Conservation (phyloP, 495 filamentous ascomycete species). For the Trichoderma virens region DNA sequence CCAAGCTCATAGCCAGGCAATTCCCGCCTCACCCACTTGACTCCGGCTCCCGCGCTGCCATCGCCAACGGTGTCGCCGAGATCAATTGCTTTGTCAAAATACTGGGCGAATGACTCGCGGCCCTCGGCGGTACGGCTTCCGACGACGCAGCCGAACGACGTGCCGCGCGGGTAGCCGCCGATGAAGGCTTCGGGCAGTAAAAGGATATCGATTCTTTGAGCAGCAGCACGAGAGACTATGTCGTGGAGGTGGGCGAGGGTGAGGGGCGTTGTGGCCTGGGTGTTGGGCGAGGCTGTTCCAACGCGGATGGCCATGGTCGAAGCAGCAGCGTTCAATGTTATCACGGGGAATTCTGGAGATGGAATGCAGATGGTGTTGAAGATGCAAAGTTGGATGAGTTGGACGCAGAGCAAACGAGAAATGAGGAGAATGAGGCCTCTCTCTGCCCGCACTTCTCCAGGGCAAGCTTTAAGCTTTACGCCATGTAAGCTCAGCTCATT, state of each 20-base stretch:
- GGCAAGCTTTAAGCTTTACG: neutral
- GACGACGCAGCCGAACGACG: constrained; percentile 64
- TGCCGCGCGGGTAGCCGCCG: constrained; percentile 86
- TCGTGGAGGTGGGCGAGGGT: constrained; percentile 59
- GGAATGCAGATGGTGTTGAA: too few relatives aligned
- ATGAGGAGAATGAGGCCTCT: too few relatives aligned
- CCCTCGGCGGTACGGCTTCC: constrained; percentile 61
- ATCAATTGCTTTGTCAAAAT: constrained; percentile 74
- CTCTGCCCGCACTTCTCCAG: neutral
- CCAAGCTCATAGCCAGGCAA: constrained; percentile 44
- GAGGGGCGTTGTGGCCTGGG: constrained; percentile 50
- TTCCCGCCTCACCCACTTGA: constrained; percentile 60
- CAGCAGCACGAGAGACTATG: constrained; percentile 45
- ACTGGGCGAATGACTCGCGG: constrained; percentile 74
- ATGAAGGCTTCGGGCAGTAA: constrained; percentile 92
- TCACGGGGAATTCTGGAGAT: neutral
- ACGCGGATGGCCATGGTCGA: constrained; percentile 47
- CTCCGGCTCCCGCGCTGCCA: constrained; percentile 52
- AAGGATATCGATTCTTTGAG: constrained; percentile 59
- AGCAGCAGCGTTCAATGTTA: neutral
- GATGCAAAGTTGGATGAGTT: too few relatives aligned
- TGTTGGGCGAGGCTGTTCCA: constrained; percentile 70
- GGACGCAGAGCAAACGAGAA: too few relatives aligned
- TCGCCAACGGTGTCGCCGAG: constrained; percentile 73
- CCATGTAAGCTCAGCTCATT: neutral